Base-by-base conservation (phyloP, 2,329 filamentous ascomycete species). In the Metarhizium anisopliae region DNA sequence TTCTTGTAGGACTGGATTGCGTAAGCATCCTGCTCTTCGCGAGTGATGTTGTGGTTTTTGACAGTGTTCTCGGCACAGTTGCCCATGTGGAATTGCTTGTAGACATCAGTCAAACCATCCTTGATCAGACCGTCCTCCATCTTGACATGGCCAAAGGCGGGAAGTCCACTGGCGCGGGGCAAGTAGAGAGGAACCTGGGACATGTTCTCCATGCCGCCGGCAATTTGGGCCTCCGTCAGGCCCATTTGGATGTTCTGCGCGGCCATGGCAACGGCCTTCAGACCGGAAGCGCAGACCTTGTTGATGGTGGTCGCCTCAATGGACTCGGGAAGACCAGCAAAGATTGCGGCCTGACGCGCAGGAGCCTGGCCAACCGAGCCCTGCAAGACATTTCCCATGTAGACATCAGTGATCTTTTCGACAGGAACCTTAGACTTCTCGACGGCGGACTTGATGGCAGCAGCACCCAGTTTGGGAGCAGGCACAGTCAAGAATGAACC, bases 201-300 rank as follows among this genome's bases (percentile, higher is more conserved):
- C 94, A 99, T 99, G 73, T 90, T 96, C 76, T 99, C 94, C 89
- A 99, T 96, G 54, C 94, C 94, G 59, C 94, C 94, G 1, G 94
- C 94, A 7, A 97, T 80, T 69, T 95, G 89, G 0, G 89, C 92
- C 66, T 95, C 89, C 16, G 90, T 83, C 10, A 95, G 80, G 5
- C 94, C 93, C 11, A 99, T 82, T 72, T 96, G 90, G 64, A 97
- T 96, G 67, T 95, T 94, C 67, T 96, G 90, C 1, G 93, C 93
- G 1, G 93, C 94, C 49, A 97, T 81, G 25, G 82, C 85, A 4
- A 97, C 91, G 1, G 94, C 89, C 72, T 99, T 99, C 61, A 99
- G 78, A 5, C 94, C 94, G 0, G 92, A 96, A 4, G 94, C 88
- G 76, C 94, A 99, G 58, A 99, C 94, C 75, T 99, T 99, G 80